Evolutionary conservation across 2,329 filamentous ascomycete genomes (phyloP), one percentile per base, ranked within the genome.

Genomic region (Colletotrichum spinosum): DNA sequence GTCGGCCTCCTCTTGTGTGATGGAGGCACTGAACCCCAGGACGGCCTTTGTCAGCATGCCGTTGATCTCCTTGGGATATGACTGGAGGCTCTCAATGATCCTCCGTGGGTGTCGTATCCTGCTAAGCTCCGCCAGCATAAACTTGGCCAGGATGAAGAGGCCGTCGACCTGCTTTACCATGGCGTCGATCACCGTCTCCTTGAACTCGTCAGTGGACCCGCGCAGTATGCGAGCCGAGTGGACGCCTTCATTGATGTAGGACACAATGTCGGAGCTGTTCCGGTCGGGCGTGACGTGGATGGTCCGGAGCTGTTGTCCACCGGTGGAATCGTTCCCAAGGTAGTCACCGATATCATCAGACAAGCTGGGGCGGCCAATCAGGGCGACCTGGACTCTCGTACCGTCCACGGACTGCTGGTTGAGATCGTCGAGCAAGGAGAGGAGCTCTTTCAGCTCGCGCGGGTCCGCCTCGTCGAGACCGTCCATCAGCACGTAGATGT

Each of bases 61-160:
- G 57, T 81, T 78, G 42, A 79, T 79, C 67, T 80, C 77, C 38
- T 75, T 78, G 9, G 82, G 81, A 44, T 84, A 84, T 0, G 75
- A 74, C 17, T 78, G 73, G 0, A 87, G 70, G 46, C 79, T 79
- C 17, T 81, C 76, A 6, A 80, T 76, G 1, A 79, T 84, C 0
- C 80, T 80, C 7, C 78, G 75, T 0, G 81, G 79, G 48, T 83
- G 82, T 3, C 77, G 75, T 60, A 83, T 79, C 38, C 79, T 78
- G 25, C 76, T 78, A 3, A 84, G 73, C 53, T 86, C 84, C 6
- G 80, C 80, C 3, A 86, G 60, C 82, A 84, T 84, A 49, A 84
- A 79, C 60, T 83, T 80, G 51, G 82, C 82, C 50, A 83, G 76
- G 17, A 84, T 81, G 67, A 84, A 84, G 15, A 84, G 76, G 0